Evolutionary conservation across 2,329 filamentous ascomycete genomes (phyloP).

Genomic region (Pestalotiopsis sp.): DNA sequence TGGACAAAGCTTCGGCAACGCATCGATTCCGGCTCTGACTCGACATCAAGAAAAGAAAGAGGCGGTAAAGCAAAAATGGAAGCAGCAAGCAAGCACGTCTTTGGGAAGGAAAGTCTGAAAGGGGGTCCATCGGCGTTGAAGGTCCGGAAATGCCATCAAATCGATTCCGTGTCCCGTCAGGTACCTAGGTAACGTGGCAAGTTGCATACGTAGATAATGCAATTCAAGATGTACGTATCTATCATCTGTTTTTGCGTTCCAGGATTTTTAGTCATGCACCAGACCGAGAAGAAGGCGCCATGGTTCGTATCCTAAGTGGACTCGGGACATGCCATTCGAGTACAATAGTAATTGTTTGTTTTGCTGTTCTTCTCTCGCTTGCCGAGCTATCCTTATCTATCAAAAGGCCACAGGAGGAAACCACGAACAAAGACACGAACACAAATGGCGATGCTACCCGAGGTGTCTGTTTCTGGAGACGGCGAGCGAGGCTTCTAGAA

Average conservation of each 20-base stretch:
- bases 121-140: neutral
- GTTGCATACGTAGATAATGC: neutral
- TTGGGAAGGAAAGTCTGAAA: neutral
- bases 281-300: neutral
- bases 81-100: neutral
- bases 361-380: neutral
- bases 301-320: neutral
- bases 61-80: constrained; percentile 11
- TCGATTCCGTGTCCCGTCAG: neutral
- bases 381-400: neutral
- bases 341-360: neutral
- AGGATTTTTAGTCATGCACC: constrained; percentile 5
- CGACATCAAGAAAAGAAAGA: constrained; percentile 9
- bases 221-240: neutral
- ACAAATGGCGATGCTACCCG: neutral
- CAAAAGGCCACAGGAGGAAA: neutral
- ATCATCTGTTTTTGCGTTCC: neutral
- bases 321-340: neutral
- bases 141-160: neutral
- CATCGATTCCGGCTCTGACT: neutral
- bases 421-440: neutral
- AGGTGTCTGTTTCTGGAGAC: neutral
- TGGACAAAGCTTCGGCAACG: constrained; percentile 6
- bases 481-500: neutral
- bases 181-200: neutral